Conservation (phyloP, 208 protist species). For the Lotmaria passim region DNA sequence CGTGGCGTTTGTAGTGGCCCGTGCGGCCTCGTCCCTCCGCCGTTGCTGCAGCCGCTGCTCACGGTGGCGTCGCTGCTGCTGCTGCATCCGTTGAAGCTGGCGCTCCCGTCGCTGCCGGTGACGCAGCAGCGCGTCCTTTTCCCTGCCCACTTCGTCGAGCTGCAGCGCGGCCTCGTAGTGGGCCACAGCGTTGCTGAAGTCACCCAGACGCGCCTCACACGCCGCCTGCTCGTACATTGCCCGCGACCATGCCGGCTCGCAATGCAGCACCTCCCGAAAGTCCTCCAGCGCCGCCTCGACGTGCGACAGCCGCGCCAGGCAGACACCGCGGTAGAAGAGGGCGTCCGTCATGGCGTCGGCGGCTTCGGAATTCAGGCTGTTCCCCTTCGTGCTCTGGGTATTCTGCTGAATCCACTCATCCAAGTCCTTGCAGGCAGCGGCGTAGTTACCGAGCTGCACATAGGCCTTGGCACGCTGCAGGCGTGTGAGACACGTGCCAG, state of each 20-base stretch:
- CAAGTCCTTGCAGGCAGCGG: constrained; percentile 50
- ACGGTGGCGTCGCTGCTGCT: constrained; percentile 12
- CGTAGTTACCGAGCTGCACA: constrained; percentile 44
- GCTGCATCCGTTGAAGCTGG: neutral
- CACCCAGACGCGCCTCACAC: constrained; percentile 71
- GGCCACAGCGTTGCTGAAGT: constrained; percentile 71
- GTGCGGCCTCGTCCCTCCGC: neutral
- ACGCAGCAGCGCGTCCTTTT: constrained; percentile 7
- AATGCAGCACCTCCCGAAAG: constrained; percentile 65
- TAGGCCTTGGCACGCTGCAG: constrained; percentile 46
- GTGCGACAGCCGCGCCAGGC: constrained; percentile 50
- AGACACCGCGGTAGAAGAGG: constrained; percentile 59
- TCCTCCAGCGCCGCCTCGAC: constrained; percentile 67
- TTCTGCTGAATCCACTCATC: constrained; percentile 32
- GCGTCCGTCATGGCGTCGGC: constrained; percentile 24
- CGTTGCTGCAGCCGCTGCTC: neutral
- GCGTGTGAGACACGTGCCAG: constrained; percentile 25
- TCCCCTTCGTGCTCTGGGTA: constrained; percentile 7
- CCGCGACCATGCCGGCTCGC: constrained; percentile 49
- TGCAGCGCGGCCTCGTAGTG: constrained; percentile 84
- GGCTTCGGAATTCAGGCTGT: neutral
- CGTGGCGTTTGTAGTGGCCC: neutral
- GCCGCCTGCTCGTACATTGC: constrained; percentile 78
- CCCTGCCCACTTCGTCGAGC: constrained; percentile 40
- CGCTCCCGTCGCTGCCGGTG: constrained; percentile 19